Evolutionary conservation across 192 early-diverging fungal genomes (phyloP), one percentile per base, ranked within the genome.

Genomic region (Coemansia sp.): DNA sequence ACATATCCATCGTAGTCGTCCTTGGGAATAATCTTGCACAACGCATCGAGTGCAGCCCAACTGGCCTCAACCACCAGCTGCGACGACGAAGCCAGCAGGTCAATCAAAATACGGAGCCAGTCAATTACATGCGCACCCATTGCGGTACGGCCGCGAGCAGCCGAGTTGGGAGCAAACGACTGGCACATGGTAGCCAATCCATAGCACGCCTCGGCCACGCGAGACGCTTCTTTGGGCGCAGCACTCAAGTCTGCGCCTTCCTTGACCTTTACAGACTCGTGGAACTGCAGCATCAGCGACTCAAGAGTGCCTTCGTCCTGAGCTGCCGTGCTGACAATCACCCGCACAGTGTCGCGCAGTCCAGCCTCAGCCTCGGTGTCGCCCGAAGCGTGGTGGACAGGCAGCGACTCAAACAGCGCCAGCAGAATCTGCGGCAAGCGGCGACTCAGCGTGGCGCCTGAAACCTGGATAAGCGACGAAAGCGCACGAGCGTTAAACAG

Each of bases 401-500:
- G 84, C 37, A 97, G 79, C 3, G 89, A 91, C 48, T 88, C 84
- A 71, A 98, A 85, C 39, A 99, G 78, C 3, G 93, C 89, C 13
- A 85, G 73, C 50, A 98, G 73, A 62, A 99, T 94, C 41, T 82
- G 84, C 6, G 84, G 80, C 66, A 99, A 73, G 1, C 95, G 92
- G 60, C 84, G 84, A 74, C 92, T 94, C 66, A 98, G 77, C 38
- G 55, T 45, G 43, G 82, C 65, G 14, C 94, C 97, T 27, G 97
- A 92, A 16, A 98, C 97, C 20, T 91, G 88, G 24, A 98, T 90
- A 24, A 99, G 71, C 12, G 93, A 90, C 3, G 87, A 88, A 58
- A 99, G 74, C 7, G 94, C 94, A 18, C 89, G 90, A 18, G 95
- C 96, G 66, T 97, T 94, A 76, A 96, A 94, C n/a, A 85, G 82